These are phyloP conservation scores for Oryza longistaminata DNA, from an alignment of 176 grass and related monocot genomes.

Conservation along the genomic window DNA sequence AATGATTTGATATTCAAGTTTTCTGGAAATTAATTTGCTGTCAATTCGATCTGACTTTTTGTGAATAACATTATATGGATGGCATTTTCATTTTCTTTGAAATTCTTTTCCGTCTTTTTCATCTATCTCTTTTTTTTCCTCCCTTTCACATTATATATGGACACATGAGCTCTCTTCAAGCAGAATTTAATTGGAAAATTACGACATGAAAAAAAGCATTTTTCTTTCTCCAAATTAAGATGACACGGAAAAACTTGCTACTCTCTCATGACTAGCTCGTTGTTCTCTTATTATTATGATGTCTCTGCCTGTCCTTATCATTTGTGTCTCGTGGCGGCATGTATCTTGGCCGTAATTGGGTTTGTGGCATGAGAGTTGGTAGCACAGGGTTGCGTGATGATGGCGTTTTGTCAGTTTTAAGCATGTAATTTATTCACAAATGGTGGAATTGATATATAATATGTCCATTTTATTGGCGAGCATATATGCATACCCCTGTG, in stretches of 20 bases:
- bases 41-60: not conserved
- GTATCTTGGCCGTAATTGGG: not conserved
- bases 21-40: not conserved
- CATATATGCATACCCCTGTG: not conserved
- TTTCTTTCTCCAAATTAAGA: not conserved
- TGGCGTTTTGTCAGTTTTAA: not conserved
- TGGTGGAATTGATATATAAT: not conserved
- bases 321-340: not conserved
- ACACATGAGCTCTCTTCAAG: not conserved
- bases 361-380: conserved; percentile 14
- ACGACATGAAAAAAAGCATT: not conserved
- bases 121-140: not conserved
- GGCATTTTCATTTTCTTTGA: not conserved
- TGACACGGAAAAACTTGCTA: not conserved
- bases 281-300: not conserved
- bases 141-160: not conserved
- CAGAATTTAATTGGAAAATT: not conserved
- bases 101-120: not conserved
- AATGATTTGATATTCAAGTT: not conserved
- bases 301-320: not conserved
- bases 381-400: not conserved
- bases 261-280: not conserved
- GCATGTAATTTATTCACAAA: not conserved
- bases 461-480: not conserved
- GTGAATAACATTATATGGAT: not conserved